phyloP scores from a whole-genome alignment of 1,284 basidiomycete genomes.

The Sporisorium graminicola region DNA sequence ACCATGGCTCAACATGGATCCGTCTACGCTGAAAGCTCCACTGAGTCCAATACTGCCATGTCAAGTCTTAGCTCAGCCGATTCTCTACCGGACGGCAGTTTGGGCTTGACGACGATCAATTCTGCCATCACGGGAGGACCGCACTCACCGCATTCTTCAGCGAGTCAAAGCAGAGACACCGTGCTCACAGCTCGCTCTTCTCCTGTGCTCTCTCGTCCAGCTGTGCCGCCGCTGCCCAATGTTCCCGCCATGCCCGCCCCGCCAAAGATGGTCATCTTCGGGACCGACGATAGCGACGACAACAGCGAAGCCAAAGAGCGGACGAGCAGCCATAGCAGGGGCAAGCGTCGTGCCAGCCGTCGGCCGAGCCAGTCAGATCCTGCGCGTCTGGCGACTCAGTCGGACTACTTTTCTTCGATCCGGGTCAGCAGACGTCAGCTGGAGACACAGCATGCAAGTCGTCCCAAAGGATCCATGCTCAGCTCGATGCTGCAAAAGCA shows the following conservation, averaged over 20 bases:
- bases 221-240: constrained; percentile 16
- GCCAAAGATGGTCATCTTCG: constrained; percentile 40
- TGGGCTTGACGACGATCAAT: constrained; percentile 48
- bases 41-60: constrained; percentile 45
- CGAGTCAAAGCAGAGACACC: constrained; percentile 24
- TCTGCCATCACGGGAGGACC: constrained; percentile 42
- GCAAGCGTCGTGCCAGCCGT: constrained; percentile 20
- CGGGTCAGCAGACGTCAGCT: constrained; percentile 36
- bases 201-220: constrained; percentile 20
- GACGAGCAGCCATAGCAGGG: constrained; percentile 6
- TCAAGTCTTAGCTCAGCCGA: constrained; percentile 47
- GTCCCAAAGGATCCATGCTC: constrained; percentile 49
- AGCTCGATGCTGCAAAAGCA: constrained; percentile 51
- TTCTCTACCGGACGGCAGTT: constrained; percentile 41
- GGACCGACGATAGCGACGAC: constrained; percentile 39
- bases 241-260: constrained; percentile 16
- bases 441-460: constrained; percentile 43
- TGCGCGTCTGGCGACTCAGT: constrained; percentile 18
- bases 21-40: constrained; percentile 47
- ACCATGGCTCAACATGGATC: constrained; percentile 18
- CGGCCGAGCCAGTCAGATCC: constrained; percentile 13
- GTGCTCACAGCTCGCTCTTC: constrained; percentile 39
- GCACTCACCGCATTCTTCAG: constrained; percentile 34
- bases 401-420: constrained; percentile 51
- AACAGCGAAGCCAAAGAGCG: constrained; percentile 24